phyloP scores from a whole-genome alignment of 257 asterid species.

The Misopates orontium region DNA sequence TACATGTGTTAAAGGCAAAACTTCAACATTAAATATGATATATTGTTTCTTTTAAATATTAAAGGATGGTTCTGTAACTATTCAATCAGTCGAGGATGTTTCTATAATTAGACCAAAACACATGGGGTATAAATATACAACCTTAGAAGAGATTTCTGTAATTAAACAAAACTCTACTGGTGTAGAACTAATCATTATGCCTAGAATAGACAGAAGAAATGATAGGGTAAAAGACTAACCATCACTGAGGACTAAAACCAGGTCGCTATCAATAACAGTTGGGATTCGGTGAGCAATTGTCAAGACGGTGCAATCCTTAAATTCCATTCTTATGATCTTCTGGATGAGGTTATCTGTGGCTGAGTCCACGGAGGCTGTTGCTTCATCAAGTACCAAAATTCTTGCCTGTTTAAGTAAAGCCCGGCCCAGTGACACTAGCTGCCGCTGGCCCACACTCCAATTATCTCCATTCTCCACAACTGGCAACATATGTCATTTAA shows the following conservation, averaged over 20 bases:
- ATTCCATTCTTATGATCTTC: constrained; percentile 88
- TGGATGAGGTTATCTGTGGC: constrained; percentile 98
- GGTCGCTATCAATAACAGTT: constrained; percentile 92
- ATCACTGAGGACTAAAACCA: constrained; percentile 95
- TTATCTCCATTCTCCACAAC: constrained; percentile 90
- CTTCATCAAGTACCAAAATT: constrained; percentile 93
- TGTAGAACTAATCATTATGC: neutral
- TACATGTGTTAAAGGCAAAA: neutral
- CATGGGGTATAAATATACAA: no score
- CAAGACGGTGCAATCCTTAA: constrained; percentile 82
- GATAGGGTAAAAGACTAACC: constrained; percentile 44
- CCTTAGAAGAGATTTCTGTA: no score
- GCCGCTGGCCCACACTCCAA: constrained; percentile 98
- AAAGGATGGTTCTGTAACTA: no score
- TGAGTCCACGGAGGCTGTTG: constrained; percentile 95
- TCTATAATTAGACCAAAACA: no score
- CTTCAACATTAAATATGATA: no score
- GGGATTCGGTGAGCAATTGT: constrained; percentile 99
- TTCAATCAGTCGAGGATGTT: no score
- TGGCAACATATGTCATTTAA: constrained; percentile 30
- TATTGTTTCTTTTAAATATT: no score
- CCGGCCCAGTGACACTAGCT: constrained; percentile 91
- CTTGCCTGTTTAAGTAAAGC: constrained; percentile 91
- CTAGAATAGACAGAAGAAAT: neutral
- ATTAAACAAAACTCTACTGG: no score